Base-by-base conservation (phyloP, 768 basidiomycete genomes). In the Lepiota subincarnata region DNA sequence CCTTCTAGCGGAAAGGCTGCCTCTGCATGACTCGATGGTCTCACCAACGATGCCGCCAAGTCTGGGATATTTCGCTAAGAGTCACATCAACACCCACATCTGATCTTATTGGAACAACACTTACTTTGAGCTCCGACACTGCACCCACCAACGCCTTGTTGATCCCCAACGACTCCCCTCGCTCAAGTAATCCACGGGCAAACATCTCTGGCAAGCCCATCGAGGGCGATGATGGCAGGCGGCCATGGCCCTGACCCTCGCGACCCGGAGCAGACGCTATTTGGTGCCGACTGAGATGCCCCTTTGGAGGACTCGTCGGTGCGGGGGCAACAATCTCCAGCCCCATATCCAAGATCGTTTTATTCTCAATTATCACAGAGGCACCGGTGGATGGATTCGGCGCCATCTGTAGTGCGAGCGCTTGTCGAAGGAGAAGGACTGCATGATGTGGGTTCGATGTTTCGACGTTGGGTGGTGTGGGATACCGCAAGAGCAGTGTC, bases 401-500 rank as follows among this genome's bases (percentile, higher is more conserved):
- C 1, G 88, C 79, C 69, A 86, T 80, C 56, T 88, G 84, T 12
- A 98, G 69, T 10, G 83, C 80, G 38, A 90, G 63, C 0, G 96
- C 96, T 68, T 99, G 97, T 28, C 83, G 81, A 13, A 98, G 66
- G 16, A 99, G 78, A 34, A 96, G 74, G 41, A 75, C 74, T 18
- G 83, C 74, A 55, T 86, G 88, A 63, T 83, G 79, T 8, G 74
- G 72, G 20, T 68, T 71, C 65, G 36, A 73, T 66, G 31, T 65
- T 59, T 18, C 64, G 54, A 55, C 54, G 35, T 71, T 57, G 1
- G 76, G 69, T 11, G 78, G 76, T 3, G 82, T 68, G 12, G 96
- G 92, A 69, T 98, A 98, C 50, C 90, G 90, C 35, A 99, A 73
- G 16, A 98, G 78, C 52, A 78, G 74, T 19, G 92, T 92, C 22